Base-by-base conservation (phyloP, 352 stramenopile species). In the Globisporangium alternatum region DNA sequence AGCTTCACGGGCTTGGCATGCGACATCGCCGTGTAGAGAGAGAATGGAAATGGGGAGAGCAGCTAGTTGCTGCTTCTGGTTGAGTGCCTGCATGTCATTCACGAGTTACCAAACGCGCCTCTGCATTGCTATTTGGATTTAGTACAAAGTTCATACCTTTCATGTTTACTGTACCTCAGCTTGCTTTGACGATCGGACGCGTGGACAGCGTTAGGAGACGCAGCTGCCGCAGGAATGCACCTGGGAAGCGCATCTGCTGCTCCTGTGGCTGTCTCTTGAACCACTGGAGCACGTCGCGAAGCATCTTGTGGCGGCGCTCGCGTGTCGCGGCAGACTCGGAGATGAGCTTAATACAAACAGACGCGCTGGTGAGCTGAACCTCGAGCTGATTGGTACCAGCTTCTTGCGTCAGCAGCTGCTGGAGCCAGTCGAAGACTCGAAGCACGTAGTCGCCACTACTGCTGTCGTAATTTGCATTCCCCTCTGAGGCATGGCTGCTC, bases 1-100 rank as follows among this genome's bases (percentile, higher is more conserved):
- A 65, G 71, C 41, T 73, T 68, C 60, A 74, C 68, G 19, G 71
- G 71, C 12, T 44, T 69, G 21, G 30, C 47, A 7, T 78, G 71
- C 31, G 67, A 72, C 25, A 60, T 68, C 5, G 45, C 30, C 13
- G 31, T 62, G n/a, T 58, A 53, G 35, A 41, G 35, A 41, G 35
- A 41, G 33, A 39, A 12, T 9, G 33, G 33, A 10, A 8, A 8
- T 39, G 10, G 10, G 7, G 33, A 12, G 10, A 13, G 31, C 31
- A 37, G 31, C 31, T 37, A 9, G 8, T 37, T 10, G 31, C 3
- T 37, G 8, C 31, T 7, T 10, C 31, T 37, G 31, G 31, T 37
- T 41, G 35, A 41, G 9, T 17, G 35, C 35, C 0, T 41, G 35
- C 35, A 15, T 41, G 35, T 41, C 35, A 41, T 41, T 15, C 35